Base-by-base conservation (phyloP, 2,329 filamentous ascomycete species). In the Fusarium virguliforme region DNA sequence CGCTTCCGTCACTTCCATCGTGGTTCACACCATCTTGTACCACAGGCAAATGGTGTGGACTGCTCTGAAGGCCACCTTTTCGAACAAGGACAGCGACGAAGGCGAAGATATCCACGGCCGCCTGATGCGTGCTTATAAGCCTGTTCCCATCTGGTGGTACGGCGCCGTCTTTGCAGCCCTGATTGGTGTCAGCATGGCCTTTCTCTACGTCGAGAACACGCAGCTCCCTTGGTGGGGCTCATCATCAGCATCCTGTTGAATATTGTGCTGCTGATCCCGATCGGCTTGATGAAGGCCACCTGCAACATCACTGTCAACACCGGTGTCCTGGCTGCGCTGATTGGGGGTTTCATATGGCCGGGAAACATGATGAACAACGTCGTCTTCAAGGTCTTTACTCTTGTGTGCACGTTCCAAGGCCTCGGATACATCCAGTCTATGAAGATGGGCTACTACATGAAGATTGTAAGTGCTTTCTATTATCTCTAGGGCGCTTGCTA, bases 391-490 rank as follows among this genome's bases (percentile, higher is more conserved):
- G 65, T 70, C 1, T 74, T 72, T 28, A 67, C 43, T 3, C 43
- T 48, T 4, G 43, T 48, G 13, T 48, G 43, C 24, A 48, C 43
- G 60, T 8, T 72, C 62, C 55, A 71, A 58, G 4, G 66, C 46
- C 6, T 35, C 76, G n/a, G 80, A 80, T 24, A 83, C 85, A 86
- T 67, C 80, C 43, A 48, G 5, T 48, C 43, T n/a, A 48, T 86
- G 81, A 86, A 86, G 70, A 74, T 86, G 13, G 85, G 79, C 2
- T 82, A 84, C 55, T 86, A 86, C 73, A 77, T 87, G 58, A 86
- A 87, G 69, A 82, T 86, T n/a, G 43, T 48, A n/a, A 7, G 41
- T 46, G 8, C 7, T n/a, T 5, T 26, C 7, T 10, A 24, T 3
- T 6, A 18, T 18, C 13, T n/a, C 24, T 9, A 13, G 3, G 4